A percentile compares a stretch with the other conserved stretches of the same genome.
These are phyloP conservation scores for Avicennia marina DNA, from an alignment of 257 asterid genomes.

Conservation along the genomic window DNA sequence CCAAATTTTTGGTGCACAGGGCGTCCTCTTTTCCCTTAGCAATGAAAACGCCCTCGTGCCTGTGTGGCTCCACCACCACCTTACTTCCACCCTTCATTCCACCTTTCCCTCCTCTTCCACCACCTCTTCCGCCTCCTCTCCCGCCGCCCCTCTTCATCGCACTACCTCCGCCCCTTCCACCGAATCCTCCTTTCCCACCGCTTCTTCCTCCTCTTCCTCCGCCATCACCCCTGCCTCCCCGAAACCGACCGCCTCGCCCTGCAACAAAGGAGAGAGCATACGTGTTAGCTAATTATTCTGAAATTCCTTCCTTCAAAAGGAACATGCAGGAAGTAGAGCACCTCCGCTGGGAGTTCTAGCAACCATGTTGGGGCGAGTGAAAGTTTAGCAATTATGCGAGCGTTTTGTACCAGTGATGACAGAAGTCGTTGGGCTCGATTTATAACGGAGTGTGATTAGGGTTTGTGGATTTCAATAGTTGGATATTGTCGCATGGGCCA, in stretches of 20 bases:
- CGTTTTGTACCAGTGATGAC: no score
- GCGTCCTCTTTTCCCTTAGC: conserved; percentile 78
- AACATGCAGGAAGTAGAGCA: no score
- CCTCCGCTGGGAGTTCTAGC: no score
- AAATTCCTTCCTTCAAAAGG: no score
- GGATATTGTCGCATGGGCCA: no score
- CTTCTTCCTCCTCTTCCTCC: conserved; percentile 32
- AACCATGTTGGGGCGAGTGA: no score
- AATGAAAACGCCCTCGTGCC: conserved; percentile 63
- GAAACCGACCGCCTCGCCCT: conserved; percentile 38
- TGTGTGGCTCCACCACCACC: conserved; percentile 68
- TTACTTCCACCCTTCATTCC: conserved; percentile 79
- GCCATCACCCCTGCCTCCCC: conserved; percentile 28
- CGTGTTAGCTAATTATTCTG: no score
- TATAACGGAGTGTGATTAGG: no score
- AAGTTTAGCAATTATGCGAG: no score
- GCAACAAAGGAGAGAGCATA: no score
- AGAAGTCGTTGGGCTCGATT: no score
- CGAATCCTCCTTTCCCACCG: conserved; percentile 27
- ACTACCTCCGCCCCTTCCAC: conserved; percentile 43
- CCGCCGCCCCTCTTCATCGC: conserved; percentile 34
- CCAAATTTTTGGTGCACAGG: conserved; percentile 62
- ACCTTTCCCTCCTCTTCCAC: conserved; percentile 41
- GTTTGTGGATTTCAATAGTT: no score
- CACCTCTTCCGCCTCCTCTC: conserved; percentile 30